phyloP scores from a whole-genome alignment of 805 yeast genomes.

The Cyberlindnera euphorbiae region DNA sequence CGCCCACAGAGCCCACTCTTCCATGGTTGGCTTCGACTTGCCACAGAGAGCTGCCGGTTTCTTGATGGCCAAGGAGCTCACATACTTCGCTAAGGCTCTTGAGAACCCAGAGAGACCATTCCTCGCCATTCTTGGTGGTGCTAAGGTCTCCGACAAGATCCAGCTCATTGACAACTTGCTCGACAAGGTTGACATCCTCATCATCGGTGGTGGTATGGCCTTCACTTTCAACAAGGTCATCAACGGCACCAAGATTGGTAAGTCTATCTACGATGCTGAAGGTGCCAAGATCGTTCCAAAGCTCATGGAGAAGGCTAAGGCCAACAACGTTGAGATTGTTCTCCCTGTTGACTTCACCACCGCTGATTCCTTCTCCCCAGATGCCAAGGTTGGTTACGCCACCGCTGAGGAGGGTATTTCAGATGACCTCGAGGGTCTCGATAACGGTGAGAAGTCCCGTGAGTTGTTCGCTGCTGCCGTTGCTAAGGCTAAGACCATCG shows the following conservation, averaged over 20 bases:
- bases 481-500: slow-evolving; percentile 92
- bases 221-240: slow-evolving; percentile 96
- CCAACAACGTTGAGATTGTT: slow-evolving; percentile 87
- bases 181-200: slow-evolving; percentile 91
- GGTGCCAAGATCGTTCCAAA: slow-evolving; percentile 95
- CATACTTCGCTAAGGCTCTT: slow-evolving; percentile 95
- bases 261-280: slow-evolving; percentile 86
- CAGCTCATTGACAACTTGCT: slow-evolving; percentile 95
- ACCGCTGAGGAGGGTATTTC: slow-evolving; percentile 91
- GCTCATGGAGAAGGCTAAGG: slow-evolving; percentile 93
- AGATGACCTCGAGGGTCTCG: slow-evolving; percentile 93
- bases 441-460: slow-evolving; percentile 87
- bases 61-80: slow-evolving; percentile 95
- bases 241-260: slow-evolving; percentile 82
- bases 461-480: slow-evolving; percentile 78
- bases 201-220: slow-evolving; percentile 99
- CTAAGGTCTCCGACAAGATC: slow-evolving; percentile 98
- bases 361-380: slow-evolving; percentile 90
- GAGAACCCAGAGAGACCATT: slow-evolving; percentile 98
- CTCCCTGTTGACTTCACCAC: slow-evolving; percentile 95
- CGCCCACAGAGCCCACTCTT: slow-evolving; percentile 99
- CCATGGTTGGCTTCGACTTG: slow-evolving; percentile 96
- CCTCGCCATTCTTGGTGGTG: slow-evolving; percentile 98
- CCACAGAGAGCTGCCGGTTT: slow-evolving; percentile 98
- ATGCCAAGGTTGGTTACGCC: slow-evolving; percentile 81